A percentile compares a stretch with the other conserved stretches of the same genome.
Evolutionary conservation across 305 asterid species (phyloP).

Genomic region (Solanum hybrid): DNA sequence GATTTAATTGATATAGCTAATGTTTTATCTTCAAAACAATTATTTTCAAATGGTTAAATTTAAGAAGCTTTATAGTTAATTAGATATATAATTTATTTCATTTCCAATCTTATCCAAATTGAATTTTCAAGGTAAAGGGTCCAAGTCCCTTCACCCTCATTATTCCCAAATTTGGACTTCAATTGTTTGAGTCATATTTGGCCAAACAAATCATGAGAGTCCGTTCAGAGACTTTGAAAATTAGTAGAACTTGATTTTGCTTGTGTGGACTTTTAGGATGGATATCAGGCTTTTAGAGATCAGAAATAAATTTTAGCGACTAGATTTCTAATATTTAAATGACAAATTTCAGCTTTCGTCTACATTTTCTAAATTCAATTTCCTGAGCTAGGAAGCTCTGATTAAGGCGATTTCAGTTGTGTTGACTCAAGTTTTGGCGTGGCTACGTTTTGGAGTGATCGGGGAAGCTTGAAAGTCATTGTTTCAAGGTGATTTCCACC

Average conservation of each 20-base stretch:
- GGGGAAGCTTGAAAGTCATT: neutral
- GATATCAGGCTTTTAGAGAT: neutral
- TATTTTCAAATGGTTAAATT: neutral
- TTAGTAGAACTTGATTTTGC: neutral
- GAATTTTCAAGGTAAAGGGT: neutral
- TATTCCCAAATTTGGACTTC: neutral
- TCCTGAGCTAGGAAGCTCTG: neutral
- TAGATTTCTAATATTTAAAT: neutral
- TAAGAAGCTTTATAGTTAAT: neutral
- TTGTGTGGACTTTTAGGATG: neutral
- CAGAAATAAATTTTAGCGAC: neutral
- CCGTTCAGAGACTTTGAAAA: neutral
- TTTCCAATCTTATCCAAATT: neutral
- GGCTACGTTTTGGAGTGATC: neutral
- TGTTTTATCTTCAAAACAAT: neutral
- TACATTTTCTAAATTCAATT: neutral
- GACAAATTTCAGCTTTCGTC: neutral
- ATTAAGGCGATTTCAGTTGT: neutral
- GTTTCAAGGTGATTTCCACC: neutral
- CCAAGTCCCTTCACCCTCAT: neutral
- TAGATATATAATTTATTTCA: neutral
- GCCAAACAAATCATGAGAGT: neutral
- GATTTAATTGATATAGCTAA: neutral
- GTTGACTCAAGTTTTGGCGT: neutral
- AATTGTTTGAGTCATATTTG: neutral